phyloP scores from a whole-genome alignment of 768 basidiomycete genomes.

The Leucogyrophana mollusca region DNA sequence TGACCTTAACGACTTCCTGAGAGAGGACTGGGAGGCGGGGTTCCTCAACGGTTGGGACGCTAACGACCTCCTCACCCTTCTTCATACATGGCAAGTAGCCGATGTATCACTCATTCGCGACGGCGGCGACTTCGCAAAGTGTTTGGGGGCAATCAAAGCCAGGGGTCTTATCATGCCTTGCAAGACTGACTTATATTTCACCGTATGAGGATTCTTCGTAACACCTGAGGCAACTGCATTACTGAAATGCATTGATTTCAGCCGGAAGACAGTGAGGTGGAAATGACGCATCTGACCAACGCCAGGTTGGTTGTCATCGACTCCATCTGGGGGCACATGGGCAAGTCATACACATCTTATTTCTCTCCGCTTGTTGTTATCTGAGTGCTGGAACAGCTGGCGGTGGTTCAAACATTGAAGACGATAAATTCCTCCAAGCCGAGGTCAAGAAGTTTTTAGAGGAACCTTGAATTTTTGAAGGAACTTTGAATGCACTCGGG shows the following conservation, averaged over 20 bases:
- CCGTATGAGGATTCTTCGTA: slow-evolving; percentile 28
- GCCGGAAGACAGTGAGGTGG: slow-evolving; percentile 54
- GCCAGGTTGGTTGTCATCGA: slow-evolving; percentile 49
- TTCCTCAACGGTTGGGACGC: slow-evolving; percentile 50
- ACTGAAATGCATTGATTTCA: slow-evolving; percentile 13
- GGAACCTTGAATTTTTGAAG: slow-evolving; percentile 19
- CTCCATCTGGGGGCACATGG: slow-evolving; percentile 58
- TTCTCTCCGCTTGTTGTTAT: not conserved
- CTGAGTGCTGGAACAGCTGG: slow-evolving; percentile 34
- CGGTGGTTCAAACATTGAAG: slow-evolving; percentile 37
- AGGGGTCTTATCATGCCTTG: slow-evolving; percentile 57
- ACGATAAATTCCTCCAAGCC: slow-evolving; percentile 40
- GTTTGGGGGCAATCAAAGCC: slow-evolving; percentile 44
- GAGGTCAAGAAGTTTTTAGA: slow-evolving; percentile 47
- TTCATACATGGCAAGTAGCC: slow-evolving; percentile 49
- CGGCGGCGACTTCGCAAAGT: slow-evolving; percentile 39
- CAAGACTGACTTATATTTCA: slow-evolving; percentile 59
- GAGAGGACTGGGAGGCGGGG: slow-evolving; percentile 49
- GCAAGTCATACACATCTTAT: slow-evolving; percentile 26
- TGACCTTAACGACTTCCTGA: slow-evolving; percentile 46
- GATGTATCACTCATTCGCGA: slow-evolving; percentile 46
- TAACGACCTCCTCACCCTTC: slow-evolving; percentile 50
- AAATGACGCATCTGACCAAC: slow-evolving; percentile 40
- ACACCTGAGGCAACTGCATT: not conserved
- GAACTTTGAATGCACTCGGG: no score